A percentile compares a stretch with the other conserved stretches of the same genome.
Evolutionary conservation across 1,139 yeast genomes (phyloP).

Genomic region (Geotrichum aggregatum): DNA sequence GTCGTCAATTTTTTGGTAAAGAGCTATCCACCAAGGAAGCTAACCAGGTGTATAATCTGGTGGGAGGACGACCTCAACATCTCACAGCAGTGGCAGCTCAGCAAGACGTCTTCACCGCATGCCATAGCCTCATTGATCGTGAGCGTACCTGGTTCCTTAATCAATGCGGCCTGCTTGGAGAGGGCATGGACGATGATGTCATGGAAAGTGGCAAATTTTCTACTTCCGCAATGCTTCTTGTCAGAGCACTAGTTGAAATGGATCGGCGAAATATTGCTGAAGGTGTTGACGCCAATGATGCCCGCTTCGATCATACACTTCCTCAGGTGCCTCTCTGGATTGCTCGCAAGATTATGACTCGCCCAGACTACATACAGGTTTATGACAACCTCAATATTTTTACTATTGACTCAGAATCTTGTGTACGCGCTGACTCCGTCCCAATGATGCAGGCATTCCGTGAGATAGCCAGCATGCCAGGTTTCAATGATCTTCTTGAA

Average conservation of each 20-base stretch:
- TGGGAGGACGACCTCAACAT: conserved; percentile 86
- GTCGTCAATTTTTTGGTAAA: conserved; percentile 49
- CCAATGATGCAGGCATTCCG: conserved; percentile 90
- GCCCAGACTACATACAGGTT: conserved; percentile 72
- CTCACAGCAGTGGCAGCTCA: conserved; percentile 70
- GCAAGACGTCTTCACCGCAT: conserved; percentile 56
- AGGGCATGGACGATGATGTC: conserved; percentile 82
- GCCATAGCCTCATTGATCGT: conserved; percentile 66
- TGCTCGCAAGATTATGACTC: conserved; percentile 78
- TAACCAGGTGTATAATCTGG: conserved; percentile 57
- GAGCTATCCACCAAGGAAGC: conserved; percentile 43
- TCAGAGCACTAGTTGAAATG: conserved; percentile 68
- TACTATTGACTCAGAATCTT: conserved; percentile 65
- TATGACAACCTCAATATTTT: conserved; percentile 75
- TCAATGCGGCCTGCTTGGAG: conserved; percentile 74
- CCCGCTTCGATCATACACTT: conserved; percentile 47
- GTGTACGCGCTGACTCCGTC: conserved; percentile 75
- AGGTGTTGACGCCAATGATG: conserved; percentile 29
- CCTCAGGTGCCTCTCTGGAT: conserved; percentile 81
- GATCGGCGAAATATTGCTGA: conserved; percentile 42
- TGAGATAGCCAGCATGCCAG: conserved; percentile 69
- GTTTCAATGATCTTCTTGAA: conserved; percentile 62
- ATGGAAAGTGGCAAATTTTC: conserved; percentile 82
- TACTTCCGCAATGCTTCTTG: conserved; percentile 69
- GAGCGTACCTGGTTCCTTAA: conserved; percentile 84